Conservation (phyloP, 73 alveolate genomes). For the Paramecium bursaria region DNA sequence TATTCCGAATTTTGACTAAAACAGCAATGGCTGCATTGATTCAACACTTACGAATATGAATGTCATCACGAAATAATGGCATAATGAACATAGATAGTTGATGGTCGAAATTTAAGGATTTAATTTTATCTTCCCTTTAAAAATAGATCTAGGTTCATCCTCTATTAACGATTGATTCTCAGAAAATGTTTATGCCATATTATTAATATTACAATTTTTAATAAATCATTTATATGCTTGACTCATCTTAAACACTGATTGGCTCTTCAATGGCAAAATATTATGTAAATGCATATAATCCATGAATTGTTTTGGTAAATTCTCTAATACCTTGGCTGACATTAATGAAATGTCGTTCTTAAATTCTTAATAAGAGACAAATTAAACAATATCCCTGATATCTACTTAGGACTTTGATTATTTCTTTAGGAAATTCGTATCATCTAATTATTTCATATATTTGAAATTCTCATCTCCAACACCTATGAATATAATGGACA, state of each 20-base stretch:
- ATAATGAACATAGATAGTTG: conserved; percentile 29
- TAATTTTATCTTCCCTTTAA: background rate
- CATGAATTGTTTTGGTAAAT: conserved; percentile 50
- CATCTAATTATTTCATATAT: conserved; percentile 73
- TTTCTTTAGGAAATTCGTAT: conserved; percentile 17
- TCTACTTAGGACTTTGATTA: background rate
- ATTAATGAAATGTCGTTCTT: conserved; percentile 47
- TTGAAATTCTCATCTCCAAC: conserved; percentile 76
- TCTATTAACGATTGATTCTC: too few species aligned
- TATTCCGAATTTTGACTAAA: conserved; percentile 13
- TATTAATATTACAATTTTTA: too few species aligned
- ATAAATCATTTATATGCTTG: conserved; percentile 9
- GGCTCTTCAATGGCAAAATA: background rate
- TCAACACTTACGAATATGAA: conserved; percentile 58
- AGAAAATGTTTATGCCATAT: too few species aligned
- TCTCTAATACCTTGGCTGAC: conserved; percentile 25
- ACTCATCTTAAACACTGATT: conserved; percentile 33
- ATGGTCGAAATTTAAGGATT: conserved; percentile 30
- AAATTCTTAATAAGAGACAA: conserved; percentile 52
- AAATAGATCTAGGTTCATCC: background rate
- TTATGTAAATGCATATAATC: conserved; percentile 11
- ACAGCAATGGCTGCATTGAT: conserved; percentile 31
- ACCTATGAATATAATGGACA: conserved; percentile 75
- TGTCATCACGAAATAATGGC: conserved; percentile 52
- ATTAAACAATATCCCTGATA: conserved; percentile 32